Base-by-base conservation (phyloP, 441 rosid species). In the Francoa sonchifolia region DNA sequence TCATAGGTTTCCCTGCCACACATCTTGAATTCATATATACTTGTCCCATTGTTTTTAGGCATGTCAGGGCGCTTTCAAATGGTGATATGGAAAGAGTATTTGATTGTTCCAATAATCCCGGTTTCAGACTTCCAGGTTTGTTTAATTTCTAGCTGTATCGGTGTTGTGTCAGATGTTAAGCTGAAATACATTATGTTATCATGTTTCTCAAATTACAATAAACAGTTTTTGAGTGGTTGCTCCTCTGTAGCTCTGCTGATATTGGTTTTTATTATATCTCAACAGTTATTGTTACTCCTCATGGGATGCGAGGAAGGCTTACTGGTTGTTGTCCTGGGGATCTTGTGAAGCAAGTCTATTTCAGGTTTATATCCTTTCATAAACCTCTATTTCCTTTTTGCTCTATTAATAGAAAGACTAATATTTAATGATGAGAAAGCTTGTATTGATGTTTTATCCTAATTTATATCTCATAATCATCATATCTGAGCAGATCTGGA, bases 231-330 rank as follows among this genome's bases (percentile, higher is more conserved):
- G 11, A n/a, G 41, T n/a, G 10, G 40, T 47, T 27, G 48, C 39
- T 49, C 32, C 48, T 50, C 45, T 32, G 42, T 22, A 36, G 26
- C 31, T 49, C 49, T 39, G 60, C 39, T 66, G 42, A 62, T 59
- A 47, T 28, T 52, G 28, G 49, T 55, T 48, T 45, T 37, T 54
- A 25, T 31, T 56, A 28, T 73, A 30, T 54, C 52, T 54, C 45
- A 47, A 23, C 77, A 92, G 96, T 84, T 56, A 77, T 93, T 59
- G 86, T 79, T 63, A 76, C 97, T 65, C 99, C 99, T 53, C 88
- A 93, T 74, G 99, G 99, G 37, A 82, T 84, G 82, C 72, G 85
- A 23, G 97, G 99, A 22, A 74, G 77, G 69, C 94, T 93, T 38
- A 79, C 88, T 48, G 96, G 97, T 52, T 77, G 71, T 60, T 82